These are phyloP conservation scores for Colletotrichum incanum DNA, from an alignment of 2,329 filamentous ascomycete genomes.

Conservation along the genomic window DNA sequence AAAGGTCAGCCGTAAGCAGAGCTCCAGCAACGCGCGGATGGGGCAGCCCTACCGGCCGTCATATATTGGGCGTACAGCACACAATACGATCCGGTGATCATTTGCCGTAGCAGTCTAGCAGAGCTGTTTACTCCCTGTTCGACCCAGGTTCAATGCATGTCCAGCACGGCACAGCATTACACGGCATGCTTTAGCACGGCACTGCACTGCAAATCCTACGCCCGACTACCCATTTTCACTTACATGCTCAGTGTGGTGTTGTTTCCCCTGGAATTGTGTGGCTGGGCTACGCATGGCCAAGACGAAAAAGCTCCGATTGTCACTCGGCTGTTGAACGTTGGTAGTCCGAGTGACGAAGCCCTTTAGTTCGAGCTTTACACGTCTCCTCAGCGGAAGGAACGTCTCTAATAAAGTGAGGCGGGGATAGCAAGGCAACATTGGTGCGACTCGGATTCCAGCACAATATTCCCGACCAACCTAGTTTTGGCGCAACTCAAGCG, in stretches of 20 bases:
- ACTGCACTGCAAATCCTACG: slow-evolving; percentile 22
- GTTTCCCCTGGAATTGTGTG: slow-evolving; percentile 18
- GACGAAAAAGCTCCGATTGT: slow-evolving; percentile 1
- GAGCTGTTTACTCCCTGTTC: slow-evolving; percentile 8
- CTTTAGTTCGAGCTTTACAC: not conserved
- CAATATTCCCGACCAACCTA: slow-evolving; percentile 9
- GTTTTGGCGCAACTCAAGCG: not conserved
- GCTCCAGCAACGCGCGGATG: not conserved
- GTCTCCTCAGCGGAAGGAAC: not conserved
- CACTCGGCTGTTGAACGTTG: slow-evolving; percentile 1
- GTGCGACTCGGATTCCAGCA: slow-evolving; percentile 1
- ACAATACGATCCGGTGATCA: slow-evolving; percentile 9
- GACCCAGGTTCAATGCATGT: slow-evolving; percentile 22
- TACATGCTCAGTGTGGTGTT: slow-evolving; percentile 14
- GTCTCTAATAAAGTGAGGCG: slow-evolving; percentile 4
- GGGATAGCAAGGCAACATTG: slow-evolving; percentile 9
- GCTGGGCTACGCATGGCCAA: slow-evolving; percentile 26
- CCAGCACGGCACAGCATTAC: slow-evolving; percentile 19
- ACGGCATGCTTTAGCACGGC: slow-evolving; percentile 25
- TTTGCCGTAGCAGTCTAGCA: not conserved
- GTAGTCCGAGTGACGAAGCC: slow-evolving; percentile 19
- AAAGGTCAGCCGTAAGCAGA: not conserved
- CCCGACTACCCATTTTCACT: not conserved
- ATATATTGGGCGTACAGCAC: slow-evolving; percentile 10
- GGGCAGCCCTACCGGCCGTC: slow-evolving; percentile 23